Conservation (phyloP, 345 rosid genomes). For the Acer campestre region DNA sequence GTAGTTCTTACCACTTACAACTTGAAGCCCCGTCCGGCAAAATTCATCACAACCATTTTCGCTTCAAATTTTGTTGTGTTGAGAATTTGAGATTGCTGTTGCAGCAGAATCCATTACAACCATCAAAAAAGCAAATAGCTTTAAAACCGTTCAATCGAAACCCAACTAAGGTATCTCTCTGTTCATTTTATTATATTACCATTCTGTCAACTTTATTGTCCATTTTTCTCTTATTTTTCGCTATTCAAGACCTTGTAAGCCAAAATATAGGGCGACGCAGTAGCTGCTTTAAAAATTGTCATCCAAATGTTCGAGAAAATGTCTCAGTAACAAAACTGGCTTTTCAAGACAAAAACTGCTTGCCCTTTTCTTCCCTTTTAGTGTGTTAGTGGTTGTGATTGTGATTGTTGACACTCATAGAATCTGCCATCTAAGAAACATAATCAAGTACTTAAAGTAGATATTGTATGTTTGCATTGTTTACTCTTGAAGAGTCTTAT, state of each 20-base stretch:
- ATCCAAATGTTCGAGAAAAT: not conserved
- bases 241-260: not conserved
- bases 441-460: too few species aligned
- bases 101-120: too few species aligned
- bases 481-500: not conserved
- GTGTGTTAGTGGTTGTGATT: not conserved
- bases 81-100: too few species aligned
- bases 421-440: not conserved
- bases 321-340: not conserved
- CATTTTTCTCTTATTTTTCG: not conserved
- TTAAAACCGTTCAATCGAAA: not conserved
- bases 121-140: not conserved
- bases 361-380: not conserved
- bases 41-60: too few species aligned
- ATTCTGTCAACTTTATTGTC: too few species aligned
- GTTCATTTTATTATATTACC: too few species aligned
- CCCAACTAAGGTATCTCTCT: not conserved
- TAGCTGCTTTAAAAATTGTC: not conserved
- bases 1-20: too few species aligned
- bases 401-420: too few species aligned
- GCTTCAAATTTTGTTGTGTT: too few species aligned
- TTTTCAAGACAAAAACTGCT: not conserved
- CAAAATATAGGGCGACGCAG: not conserved
- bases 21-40: too few species aligned
- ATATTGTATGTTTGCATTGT: too few species aligned